These are phyloP conservation scores for Penicillium sp. DNA, from an alignment of 2,329 filamentous ascomycete genomes.

Conservation along the genomic window DNA sequence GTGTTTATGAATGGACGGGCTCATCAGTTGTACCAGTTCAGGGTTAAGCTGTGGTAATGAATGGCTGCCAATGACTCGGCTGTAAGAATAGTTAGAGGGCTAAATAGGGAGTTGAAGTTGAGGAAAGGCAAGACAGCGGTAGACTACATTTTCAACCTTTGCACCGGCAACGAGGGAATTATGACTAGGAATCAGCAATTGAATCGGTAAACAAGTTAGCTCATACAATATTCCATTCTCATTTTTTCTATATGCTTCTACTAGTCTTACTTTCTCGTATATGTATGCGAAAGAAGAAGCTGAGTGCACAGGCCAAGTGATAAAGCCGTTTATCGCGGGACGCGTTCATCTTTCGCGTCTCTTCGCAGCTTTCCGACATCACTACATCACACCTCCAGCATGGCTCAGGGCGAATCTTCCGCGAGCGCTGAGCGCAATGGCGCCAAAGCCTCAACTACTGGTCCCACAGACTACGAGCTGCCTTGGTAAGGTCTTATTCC, in stretches of 20 bases:
- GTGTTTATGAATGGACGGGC: background rate
- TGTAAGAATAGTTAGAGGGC: background rate
- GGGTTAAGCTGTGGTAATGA: background rate
- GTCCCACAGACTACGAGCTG: constrained; percentile 44
- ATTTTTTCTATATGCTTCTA: background rate
- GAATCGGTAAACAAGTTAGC: background rate
- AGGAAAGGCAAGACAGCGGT: background rate
- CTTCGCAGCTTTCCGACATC: background rate
- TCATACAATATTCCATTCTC: background rate
- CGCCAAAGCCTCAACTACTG: constrained; percentile 37
- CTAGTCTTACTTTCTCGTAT: too few species aligned
- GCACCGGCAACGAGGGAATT: background rate
- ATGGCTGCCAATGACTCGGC: background rate
- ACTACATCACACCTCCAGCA: constrained; percentile 18
- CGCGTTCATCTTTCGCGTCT: constrained; percentile 32
- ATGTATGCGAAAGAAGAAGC: background rate
- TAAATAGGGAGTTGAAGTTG: background rate
- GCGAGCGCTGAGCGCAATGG: constrained; percentile 41
- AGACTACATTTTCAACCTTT: background rate
- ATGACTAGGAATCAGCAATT: background rate
- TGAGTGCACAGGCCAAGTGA: constrained; percentile 10
- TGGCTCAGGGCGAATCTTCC: constrained; percentile 47
- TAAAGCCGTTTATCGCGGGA: constrained; percentile 23
- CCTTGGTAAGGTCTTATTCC: constrained; percentile 40
- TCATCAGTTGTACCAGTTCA: background rate